Evolutionary conservation across 169 alveolate genomes (phyloP).

Genomic region (Blepharisma undulans): DNA sequence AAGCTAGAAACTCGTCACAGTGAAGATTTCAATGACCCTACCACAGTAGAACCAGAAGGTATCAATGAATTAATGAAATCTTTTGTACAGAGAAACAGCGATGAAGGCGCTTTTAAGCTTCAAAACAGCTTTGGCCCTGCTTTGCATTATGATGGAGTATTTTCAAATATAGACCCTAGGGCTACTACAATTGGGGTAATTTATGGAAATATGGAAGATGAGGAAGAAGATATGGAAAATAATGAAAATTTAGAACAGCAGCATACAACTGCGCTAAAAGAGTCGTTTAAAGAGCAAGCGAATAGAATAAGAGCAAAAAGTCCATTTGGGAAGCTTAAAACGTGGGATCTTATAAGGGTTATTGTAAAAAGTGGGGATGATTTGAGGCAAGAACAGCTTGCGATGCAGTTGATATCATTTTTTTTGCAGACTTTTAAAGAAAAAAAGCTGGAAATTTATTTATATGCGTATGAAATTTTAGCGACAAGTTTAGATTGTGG

Average conservation of each 20-base stretch:
- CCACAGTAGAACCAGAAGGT: not conserved
- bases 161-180: not conserved
- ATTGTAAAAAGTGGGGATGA: constrained; percentile 86
- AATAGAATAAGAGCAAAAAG: not conserved
- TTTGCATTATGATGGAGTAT: not conserved
- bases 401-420: constrained; percentile 82
- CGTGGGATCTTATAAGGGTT: constrained; percentile 16
- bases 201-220: not conserved
- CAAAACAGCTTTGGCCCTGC: not conserved
- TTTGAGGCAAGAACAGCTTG: constrained; percentile 86
- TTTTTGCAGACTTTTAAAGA: constrained; percentile 66
- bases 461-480: constrained; percentile 59
- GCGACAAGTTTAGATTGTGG: constrained; percentile 85
- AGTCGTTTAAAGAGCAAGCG: not conserved
- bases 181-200: not conserved
- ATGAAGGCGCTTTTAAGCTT: not conserved
- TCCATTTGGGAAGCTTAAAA: constrained; percentile 35
- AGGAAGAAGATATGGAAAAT: not conserved
- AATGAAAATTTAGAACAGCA: constrained; percentile 1
- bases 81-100: not conserved
- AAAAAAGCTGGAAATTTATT: constrained; percentile 10
- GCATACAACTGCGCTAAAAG: not conserved
- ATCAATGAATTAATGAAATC: not conserved
- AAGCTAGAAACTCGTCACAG: not conserved
- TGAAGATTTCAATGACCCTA: not conserved